These are phyloP conservation scores for Podila epigama DNA, from an alignment of 192 early-diverging fungal species.

Conservation along the genomic window DNA sequence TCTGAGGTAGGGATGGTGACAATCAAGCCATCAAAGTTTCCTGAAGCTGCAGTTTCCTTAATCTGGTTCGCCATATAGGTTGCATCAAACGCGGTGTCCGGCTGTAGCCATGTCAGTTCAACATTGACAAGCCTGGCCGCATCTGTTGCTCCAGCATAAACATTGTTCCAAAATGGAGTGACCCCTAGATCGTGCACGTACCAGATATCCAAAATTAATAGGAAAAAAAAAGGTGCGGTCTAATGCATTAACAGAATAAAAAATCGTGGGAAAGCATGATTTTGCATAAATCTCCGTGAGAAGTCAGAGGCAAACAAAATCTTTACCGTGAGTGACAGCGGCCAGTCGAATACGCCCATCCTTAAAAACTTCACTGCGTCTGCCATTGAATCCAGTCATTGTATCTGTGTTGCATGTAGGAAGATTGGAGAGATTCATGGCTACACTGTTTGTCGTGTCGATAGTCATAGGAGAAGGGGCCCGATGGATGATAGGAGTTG, in stretches of 20 bases:
- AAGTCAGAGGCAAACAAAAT: background rate
- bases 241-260: background rate
- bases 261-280: background rate
- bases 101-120: conserved; percentile 8
- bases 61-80: conserved; percentile 16
- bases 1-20: conserved; percentile 34
- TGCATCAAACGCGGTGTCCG: conserved; percentile 4
- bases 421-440: conserved; percentile 39
- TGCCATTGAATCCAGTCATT: conserved; percentile 28
- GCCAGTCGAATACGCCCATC: conserved; percentile 25
- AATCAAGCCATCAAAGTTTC: conserved; percentile 23
- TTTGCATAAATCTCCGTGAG: background rate
- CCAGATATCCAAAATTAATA: background rate
- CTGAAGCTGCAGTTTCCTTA: background rate
- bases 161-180: conserved; percentile 12
- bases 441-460: background rate
- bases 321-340: conserved; percentile 18
- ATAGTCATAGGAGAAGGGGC: background rate
- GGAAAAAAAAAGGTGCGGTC: background rate
- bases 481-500: no score
- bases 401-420: conserved; percentile 8
- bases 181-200: conserved; percentile 6
- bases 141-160: conserved; percentile 9
- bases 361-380: background rate
- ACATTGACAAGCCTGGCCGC: conserved; percentile 13